Percentiles rank a stretch among this genome's conserved stretches.
Conservation (phyloP, 2,329 filamentous ascomycete genomes). For the Neopestalotiopsis clavispora region DNA sequence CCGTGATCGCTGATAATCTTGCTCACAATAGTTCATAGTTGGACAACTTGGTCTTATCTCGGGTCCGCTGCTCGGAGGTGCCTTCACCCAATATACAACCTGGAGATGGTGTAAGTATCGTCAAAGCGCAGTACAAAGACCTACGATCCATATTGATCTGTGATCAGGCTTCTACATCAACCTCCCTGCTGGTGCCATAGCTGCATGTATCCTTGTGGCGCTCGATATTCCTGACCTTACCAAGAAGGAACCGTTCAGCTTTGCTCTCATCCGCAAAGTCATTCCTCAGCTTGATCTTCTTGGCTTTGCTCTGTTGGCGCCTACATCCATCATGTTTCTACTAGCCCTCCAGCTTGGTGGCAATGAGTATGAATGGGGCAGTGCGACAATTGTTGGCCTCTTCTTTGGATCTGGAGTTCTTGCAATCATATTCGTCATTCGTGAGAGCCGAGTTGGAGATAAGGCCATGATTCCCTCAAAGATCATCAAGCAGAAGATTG, state of each 20-base stretch:
- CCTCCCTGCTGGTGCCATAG: constrained; percentile 44
- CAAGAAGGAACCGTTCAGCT: constrained; percentile 27
- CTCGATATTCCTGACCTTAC: constrained; percentile 41
- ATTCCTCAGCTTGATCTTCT: constrained; percentile 42
- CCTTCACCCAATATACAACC: constrained; percentile 42
- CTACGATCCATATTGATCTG: neutral
- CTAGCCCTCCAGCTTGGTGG: constrained; percentile 49
- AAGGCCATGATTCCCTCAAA: constrained; percentile 55
- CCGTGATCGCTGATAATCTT: neutral
- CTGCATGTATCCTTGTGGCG: constrained; percentile 35
- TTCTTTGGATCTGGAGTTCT: constrained; percentile 40
- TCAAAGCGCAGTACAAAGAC: neutral
- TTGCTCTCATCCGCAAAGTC: constrained; percentile 21
- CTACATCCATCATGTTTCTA: constrained; percentile 46
- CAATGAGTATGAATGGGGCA: constrained; percentile 41
- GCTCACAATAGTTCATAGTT: constrained; percentile 23
- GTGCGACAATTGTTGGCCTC: constrained; percentile 40
- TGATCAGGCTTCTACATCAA: constrained; percentile 48
- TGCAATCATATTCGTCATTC: constrained; percentile 41
- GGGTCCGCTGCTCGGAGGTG: constrained; percentile 53
- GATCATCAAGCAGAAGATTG: constrained; percentile 46
- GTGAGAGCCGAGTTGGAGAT: constrained; percentile 49
- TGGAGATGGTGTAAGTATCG: constrained; percentile 50
- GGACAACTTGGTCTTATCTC: constrained; percentile 47
- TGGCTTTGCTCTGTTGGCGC: constrained; percentile 46